A percentile compares a stretch with the other conserved stretches of the same genome.
Conservation (phyloP, 1,284 basidiomycete genomes). For the Apiotrichum domesticum region DNA sequence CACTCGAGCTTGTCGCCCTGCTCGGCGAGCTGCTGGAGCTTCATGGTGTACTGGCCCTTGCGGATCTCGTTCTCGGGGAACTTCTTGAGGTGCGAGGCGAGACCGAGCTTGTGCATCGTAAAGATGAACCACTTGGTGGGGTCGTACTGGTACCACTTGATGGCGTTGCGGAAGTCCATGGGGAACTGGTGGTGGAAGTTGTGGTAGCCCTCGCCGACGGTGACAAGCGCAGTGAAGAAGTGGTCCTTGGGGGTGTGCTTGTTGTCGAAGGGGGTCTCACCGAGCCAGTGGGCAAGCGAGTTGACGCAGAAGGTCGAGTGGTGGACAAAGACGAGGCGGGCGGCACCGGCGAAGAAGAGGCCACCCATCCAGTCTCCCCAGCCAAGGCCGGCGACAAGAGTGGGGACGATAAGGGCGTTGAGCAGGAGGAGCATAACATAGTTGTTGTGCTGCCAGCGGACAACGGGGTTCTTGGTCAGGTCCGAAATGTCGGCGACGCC, state of each 20-base stretch:
- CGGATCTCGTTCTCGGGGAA: constrained; percentile 92
- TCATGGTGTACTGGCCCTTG: constrained; percentile 89
- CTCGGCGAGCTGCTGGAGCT: constrained; percentile 71
- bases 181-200: constrained; percentile 94
- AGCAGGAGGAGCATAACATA: constrained; percentile 66
- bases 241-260: constrained; percentile 90
- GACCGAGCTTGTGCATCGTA: constrained; percentile 58
- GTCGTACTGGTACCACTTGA: constrained; percentile 82
- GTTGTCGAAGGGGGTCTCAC: constrained; percentile 86
- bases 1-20: constrained; percentile 66
- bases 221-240: constrained; percentile 76
- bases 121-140: constrained; percentile 82
- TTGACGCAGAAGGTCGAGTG: constrained; percentile 95
- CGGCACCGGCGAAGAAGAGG: constrained; percentile 76
- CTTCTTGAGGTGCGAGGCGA: constrained; percentile 79
- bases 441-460: constrained; percentile 77
- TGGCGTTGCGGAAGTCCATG: constrained; percentile 89
- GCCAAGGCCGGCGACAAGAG: constrained; percentile 64
- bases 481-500: constrained; percentile 85
- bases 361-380: constrained; percentile 85
- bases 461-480: constrained; percentile 66
- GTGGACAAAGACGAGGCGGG: constrained; percentile 78
- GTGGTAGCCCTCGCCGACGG: constrained; percentile 91
- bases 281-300: constrained; percentile 90
- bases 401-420: constrained; percentile 71